A percentile compares a stretch with the other conserved stretches of the same genome.
phyloP scores from a whole-genome alignment of 1,139 yeast species.

The Geotrichum klebahnii region DNA sequence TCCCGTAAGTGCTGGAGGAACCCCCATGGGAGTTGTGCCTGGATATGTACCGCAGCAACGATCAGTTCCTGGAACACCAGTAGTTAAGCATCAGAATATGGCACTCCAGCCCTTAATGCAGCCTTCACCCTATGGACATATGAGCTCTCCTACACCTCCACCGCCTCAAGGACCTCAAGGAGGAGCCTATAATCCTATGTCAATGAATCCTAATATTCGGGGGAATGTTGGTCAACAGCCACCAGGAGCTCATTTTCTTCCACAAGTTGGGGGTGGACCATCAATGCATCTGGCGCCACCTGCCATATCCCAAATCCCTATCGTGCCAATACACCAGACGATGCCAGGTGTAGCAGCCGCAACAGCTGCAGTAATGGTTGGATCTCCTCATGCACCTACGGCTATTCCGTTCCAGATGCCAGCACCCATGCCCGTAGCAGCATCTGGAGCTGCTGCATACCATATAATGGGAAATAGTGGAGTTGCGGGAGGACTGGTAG shows the following conservation, averaged over 20 bases:
- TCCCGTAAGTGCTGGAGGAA: conserved; percentile 1
- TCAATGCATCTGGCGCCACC: conserved; percentile 4
- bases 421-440: neutral
- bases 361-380: conserved; percentile 14
- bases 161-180: conserved; percentile 6
- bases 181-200: conserved; percentile 8
- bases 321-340: conserved; percentile 7
- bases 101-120: neutral
- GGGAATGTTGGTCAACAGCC: neutral
- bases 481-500: conserved; percentile 3
- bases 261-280: neutral
- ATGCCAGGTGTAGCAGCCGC: conserved; percentile 13
- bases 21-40: neutral
- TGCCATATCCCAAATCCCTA: conserved; percentile 8
- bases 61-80: conserved; percentile 1
- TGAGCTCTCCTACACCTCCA: conserved; percentile 9
- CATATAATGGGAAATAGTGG: neutral
- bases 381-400: conserved; percentile 10
- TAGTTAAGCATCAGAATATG: neutral
- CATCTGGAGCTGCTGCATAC: conserved; percentile 4
- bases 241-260: neutral
- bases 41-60: conserved; percentile 1
- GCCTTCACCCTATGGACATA: conserved; percentile 10
- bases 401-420: conserved; percentile 12
- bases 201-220: neutral